Evolutionary conservation across 2,329 filamentous ascomycete species (phyloP), one percentile per base, ranked within the genome.

Genomic region (Phyllachora maydis): DNA sequence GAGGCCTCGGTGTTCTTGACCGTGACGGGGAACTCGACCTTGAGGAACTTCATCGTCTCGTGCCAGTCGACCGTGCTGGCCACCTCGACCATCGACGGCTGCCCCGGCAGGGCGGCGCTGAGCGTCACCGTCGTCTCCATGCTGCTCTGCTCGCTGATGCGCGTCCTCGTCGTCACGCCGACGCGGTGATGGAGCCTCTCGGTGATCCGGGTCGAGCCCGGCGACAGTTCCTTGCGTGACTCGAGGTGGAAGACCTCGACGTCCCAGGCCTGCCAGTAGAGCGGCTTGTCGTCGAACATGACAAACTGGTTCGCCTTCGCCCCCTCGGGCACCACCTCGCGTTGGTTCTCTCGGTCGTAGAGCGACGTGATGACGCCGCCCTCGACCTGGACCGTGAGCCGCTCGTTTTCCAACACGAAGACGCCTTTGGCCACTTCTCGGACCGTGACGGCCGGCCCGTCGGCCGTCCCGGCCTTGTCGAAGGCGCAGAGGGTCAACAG

Each of bases 261-360:
- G 45, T 98, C 85, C 83, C 85, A 92, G 3, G 82, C 83, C 49
- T 93, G 79, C 83, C 82, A 95, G 54, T 90, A 92, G 13, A 93
- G 62, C 12, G 83, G 83, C 50, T 95, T 93, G 50, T 98, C 88
- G 40, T 98, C 88, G 39, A 90, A 95, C 13, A 95, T 69, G 32
- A 95, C 83, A 23, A 88, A 67, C 42, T 93, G 82, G 35, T 91
- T 92, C 13, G 75, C 83, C 43, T 83, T 83, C 13, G 65, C 63
- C 18, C 65, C 68, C 34, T 63, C 51, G 3, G 78, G 61, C 23
- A 98, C 64, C 11, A 91, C 50, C 43, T 98, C 82, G 24, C 85
- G 71, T 14, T 74, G 57, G 7, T 65, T 68, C 21, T 57, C 47
- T 19, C 70, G 57, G 45, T 95, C 88, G 39, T 76, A 72, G 2